These are phyloP conservation scores for Cronartium quercuum DNA, from an alignment of 1,284 basidiomycete genomes.

Conservation along the genomic window DNA sequence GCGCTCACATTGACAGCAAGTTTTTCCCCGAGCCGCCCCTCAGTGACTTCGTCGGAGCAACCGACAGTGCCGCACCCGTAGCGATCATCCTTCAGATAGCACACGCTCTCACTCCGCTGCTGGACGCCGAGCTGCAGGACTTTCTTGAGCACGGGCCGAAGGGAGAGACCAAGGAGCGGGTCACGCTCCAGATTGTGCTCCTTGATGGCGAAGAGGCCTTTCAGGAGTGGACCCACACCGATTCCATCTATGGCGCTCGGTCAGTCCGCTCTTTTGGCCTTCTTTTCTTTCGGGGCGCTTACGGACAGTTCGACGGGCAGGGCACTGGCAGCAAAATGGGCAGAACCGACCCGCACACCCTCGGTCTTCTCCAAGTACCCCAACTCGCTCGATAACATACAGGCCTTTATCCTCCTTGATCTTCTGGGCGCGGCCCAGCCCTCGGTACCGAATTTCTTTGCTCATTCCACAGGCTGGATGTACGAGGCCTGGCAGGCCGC, in stretches of 20 bases:
- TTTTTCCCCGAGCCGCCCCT: slow-evolving; percentile 66
- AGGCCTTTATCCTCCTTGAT: slow-evolving; percentile 84
- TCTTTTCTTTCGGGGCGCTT: not conserved
- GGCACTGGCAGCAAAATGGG: slow-evolving; percentile 78
- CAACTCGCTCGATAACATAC: slow-evolving; percentile 67
- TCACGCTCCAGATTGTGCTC: slow-evolving; percentile 88
- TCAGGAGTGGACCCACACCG: slow-evolving; percentile 74
- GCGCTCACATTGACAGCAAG: slow-evolving; percentile 96
- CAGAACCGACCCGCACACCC: slow-evolving; percentile 53
- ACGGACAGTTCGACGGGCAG: slow-evolving; percentile 51
- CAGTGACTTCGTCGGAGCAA: slow-evolving; percentile 92
- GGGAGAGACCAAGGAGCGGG: slow-evolving; percentile 50
- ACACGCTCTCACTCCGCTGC: slow-evolving; percentile 65
- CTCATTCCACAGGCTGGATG: slow-evolving; percentile 78
- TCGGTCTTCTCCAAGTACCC: slow-evolving; percentile 56
- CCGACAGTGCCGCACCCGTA: slow-evolving; percentile 92
- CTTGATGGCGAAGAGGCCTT: slow-evolving; percentile 99
- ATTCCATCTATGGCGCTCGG: slow-evolving; percentile 91
- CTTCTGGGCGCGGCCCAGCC: slow-evolving; percentile 64
- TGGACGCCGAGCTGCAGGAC: slow-evolving; percentile 53
- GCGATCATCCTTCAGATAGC: slow-evolving; percentile 88
- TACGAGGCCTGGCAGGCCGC: slow-evolving; percentile 65
- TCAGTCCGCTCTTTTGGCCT: slow-evolving; percentile 48
- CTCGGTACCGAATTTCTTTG: slow-evolving; percentile 67
- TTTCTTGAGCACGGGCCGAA: slow-evolving; percentile 56